A percentile compares a stretch with the other conserved stretches of the same genome.
Conservation (phyloP, 2,329 filamentous ascomycete genomes). For the Aspergillus ustus region DNA sequence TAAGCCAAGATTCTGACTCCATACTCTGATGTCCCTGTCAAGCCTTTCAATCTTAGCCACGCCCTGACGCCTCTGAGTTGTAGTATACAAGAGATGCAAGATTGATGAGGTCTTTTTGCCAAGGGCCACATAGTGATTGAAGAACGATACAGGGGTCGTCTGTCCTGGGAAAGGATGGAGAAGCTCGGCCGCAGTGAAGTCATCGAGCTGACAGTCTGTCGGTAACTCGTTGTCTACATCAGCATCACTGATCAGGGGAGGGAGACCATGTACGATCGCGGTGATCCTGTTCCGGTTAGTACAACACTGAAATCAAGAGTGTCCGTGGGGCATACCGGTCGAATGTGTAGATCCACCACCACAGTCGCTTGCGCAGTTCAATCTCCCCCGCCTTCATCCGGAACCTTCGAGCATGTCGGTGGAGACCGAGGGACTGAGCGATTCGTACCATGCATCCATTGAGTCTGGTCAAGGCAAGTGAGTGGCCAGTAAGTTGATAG, state of each 20-base stretch:
- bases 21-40: background rate
- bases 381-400: background rate
- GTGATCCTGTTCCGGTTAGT: background rate
- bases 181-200: conserved; percentile 23
- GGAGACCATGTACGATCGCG: background rate
- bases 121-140: background rate
- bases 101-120: conserved; percentile 3
- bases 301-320: background rate
- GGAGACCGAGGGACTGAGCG: background rate
- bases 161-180: background rate
- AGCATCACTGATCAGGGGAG: background rate
- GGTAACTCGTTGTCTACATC: conserved; percentile 3
- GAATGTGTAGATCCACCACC: conserved; percentile 1
- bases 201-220: background rate
- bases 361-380: conserved; percentile 1
- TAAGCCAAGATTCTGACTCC: background rate
- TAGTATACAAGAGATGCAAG: background rate
- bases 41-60: conserved; percentile 1
- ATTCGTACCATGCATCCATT: background rate
- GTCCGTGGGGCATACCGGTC: background rate
- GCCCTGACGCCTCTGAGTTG: background rate
- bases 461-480: background rate
- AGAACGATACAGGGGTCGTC: conserved; percentile 1
- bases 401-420: background rate
- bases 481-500: background rate